These are phyloP conservation scores for Neostapfia colusana DNA, from an alignment of 176 grass and related monocot species.

Conservation along the genomic window DNA sequence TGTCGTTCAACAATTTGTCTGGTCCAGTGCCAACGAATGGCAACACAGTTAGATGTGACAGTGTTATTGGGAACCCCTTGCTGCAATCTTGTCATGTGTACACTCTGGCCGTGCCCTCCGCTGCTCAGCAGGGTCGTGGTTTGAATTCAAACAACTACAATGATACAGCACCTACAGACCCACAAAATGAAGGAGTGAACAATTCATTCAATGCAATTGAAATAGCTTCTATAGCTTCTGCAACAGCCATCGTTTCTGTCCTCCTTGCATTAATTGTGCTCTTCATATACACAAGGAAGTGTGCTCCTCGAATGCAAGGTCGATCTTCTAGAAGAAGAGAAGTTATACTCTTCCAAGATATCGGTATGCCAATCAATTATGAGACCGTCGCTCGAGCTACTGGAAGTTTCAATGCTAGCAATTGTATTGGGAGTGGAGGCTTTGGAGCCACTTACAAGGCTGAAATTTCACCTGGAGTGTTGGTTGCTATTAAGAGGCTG, in stretches of 20 bases:
- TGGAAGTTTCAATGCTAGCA: conserved; percentile 90
- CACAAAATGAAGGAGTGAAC: conserved; percentile 50
- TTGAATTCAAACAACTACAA: conserved; percentile 52
- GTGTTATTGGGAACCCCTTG: conserved; percentile 82
- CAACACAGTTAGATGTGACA: conserved; percentile 70
- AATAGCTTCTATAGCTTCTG: conserved; percentile 92
- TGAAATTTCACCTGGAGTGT: conserved; percentile 86
- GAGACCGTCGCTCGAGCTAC: conserved; percentile 87
- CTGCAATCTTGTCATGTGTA: conserved; percentile 78
- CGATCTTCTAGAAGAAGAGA: conserved; percentile 65
- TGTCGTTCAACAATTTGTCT: conserved; percentile 98
- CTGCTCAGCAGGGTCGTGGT: conserved; percentile 48
- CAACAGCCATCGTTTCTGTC: conserved; percentile 88
- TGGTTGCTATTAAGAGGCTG: conserved; percentile 94
- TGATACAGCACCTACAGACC: conserved; percentile 40
- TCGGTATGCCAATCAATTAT: conserved; percentile 68
- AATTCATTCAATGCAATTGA: conserved; percentile 86
- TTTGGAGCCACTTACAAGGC: conserved; percentile 98
- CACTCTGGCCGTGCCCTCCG: conserved; percentile 66
- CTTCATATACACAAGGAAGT: conserved; percentile 95
- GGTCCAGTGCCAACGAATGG: conserved; percentile 75
- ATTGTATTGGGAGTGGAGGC: conserved; percentile 96
- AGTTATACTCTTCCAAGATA: conserved; percentile 78
- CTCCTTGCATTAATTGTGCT: conserved; percentile 85
- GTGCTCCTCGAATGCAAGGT: conserved; percentile 55